These are phyloP conservation scores for Brassica cretica DNA, from an alignment of 345 rosid genomes.

Conservation along the genomic window DNA sequence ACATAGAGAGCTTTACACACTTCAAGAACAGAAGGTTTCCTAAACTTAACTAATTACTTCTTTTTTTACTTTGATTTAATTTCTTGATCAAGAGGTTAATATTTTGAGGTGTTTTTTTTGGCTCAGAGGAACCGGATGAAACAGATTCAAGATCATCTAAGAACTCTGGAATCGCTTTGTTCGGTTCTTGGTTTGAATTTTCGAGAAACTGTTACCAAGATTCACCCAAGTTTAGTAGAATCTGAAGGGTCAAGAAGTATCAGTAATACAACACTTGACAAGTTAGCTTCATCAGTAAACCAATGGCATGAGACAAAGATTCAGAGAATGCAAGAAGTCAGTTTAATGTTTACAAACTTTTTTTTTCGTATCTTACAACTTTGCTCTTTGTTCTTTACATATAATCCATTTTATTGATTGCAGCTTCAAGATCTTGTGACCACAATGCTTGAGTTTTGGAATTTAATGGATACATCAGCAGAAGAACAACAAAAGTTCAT, in stretches of 20 bases:
- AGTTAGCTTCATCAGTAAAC: constrained; percentile 47
- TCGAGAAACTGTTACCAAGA: constrained; percentile 42
- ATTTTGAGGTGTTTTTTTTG: not conserved
- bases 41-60: not conserved
- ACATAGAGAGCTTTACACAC: constrained; percentile 60
- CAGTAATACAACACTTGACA: constrained; percentile 54
- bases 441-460: constrained; percentile 86
- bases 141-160: constrained; percentile 58
- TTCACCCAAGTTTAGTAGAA: constrained; percentile 63
- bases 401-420: constrained; percentile 12
- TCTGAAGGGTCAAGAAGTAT: constrained; percentile 53
- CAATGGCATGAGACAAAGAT: constrained; percentile 65
- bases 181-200: constrained; percentile 74
- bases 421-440: constrained; percentile 98
- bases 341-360: not conserved
- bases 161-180: constrained; percentile 55
- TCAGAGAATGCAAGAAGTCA: constrained; percentile 84
- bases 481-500: constrained; percentile 87
- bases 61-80: not conserved
- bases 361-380: constrained; percentile 20
- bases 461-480: constrained; percentile 89
- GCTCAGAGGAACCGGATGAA: constrained; percentile 64
- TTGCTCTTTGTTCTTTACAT: not conserved
- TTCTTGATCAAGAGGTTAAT: not conserved
- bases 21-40: constrained; percentile 73